Percentiles rank a stretch among this genome's conserved stretches.
Evolutionary conservation across 169 alveolate species (phyloP).

Genomic region (Eimeria mitis): DNA sequence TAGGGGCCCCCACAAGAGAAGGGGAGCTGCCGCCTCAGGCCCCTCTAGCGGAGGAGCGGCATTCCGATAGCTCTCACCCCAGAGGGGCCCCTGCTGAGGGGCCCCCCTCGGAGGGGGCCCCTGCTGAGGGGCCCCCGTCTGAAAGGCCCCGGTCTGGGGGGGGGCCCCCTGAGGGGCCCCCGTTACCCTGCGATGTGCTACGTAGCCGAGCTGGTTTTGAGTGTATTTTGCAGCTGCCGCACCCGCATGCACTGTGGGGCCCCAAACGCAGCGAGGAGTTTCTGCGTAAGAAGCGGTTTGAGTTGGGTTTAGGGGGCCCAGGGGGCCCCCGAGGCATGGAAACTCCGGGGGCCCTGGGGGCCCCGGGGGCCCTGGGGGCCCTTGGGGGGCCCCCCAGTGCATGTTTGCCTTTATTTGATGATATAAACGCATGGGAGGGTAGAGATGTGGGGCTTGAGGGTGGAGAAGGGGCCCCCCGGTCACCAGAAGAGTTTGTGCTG

Average conservation of each 20-base stretch:
- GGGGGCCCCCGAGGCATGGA: too few relatives aligned
- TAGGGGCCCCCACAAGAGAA: background rate
- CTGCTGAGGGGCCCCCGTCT: background rate
- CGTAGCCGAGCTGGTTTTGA: background rate
- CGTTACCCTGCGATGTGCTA: background rate
- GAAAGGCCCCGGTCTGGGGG: too few relatives aligned
- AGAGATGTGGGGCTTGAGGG: background rate
- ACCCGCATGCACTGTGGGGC: conserved; percentile 70
- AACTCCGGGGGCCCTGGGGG: too few relatives aligned
- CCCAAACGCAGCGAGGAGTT: conserved; percentile 75
- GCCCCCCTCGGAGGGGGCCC: background rate
- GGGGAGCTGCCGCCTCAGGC: background rate
- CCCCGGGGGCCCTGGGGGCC: too few relatives aligned
- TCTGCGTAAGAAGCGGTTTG: conserved; percentile 35
- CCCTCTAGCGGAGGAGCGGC: background rate
- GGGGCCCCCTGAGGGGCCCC: background rate
- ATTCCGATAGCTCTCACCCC: background rate
- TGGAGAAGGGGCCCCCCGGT: background rate
- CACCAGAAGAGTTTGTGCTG: conserved; percentile 51
- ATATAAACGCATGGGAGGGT: too few relatives aligned
- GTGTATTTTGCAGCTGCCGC: background rate
- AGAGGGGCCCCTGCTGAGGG: background rate
- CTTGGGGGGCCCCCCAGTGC: too few relatives aligned
- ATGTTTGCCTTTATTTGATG: too few relatives aligned
- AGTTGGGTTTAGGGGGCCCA: background rate